Evolutionary conservation across 129 eudicot species (phyloP), one percentile per base, ranked within the genome.

Genomic region (Flaveria trinervia): DNA sequence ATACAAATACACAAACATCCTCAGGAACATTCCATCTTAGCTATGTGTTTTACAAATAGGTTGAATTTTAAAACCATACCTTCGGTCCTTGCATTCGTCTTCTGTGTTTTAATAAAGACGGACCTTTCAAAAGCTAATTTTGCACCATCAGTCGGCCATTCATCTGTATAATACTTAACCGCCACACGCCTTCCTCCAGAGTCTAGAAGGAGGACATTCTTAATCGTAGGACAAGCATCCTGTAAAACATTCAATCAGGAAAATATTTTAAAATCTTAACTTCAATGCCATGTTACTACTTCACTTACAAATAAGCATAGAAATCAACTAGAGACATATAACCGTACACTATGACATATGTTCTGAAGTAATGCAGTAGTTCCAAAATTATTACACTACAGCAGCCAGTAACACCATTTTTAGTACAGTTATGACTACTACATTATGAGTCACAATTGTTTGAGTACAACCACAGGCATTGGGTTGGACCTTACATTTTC

Each of bases 61-160:
- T 41, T 49, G 59, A 57, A 46, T 50, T 78, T 44, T 9, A 61
- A 33, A 55, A 30, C 16, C 56, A 43, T 83, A 88, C 98, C 94
- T 88, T 92, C 98, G 5, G 88, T 79, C 65, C 98, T 82, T 68
- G 96, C 98, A 92, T 85, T 86, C 3, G 93, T 86, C 88, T 92
- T 92, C 51, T 86, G 96, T 62, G 98, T 92, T 79, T 90, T 92
- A 15, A 81, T 75, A 71, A 88, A 90, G 59, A 92, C 59, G 22
- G 96, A 90, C 62, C 88, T 84, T 83, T 92, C 98, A 76, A 86
- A 92, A 65, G 92, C 92, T 23, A 89, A 71, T 78, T 85, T 89
- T n/a, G 91, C 81, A 39, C 69, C 55, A 43, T 86, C 84, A 14
- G 92, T 88, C 10, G 90, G 85, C 96, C 71, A 89, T 10, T 92